Base-by-base conservation (phyloP, 441 rosid genomes). In the Kokia cookei region DNA sequence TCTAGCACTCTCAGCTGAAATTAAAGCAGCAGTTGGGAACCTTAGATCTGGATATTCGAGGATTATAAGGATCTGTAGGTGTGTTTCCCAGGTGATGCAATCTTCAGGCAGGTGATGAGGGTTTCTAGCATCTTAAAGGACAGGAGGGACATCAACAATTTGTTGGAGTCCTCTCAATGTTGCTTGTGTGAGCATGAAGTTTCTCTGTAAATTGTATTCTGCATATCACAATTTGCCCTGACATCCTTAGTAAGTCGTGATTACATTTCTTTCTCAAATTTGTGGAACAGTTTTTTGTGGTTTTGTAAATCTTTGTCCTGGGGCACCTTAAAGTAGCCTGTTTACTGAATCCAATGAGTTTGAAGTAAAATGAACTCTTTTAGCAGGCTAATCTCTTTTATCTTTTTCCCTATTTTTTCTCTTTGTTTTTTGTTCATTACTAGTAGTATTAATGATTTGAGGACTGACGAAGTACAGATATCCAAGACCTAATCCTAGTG, bases 61-160 rank as follows among this genome's bases (percentile, higher is more conserved):
- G 84, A 85, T 92, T 58, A 26, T 86, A 32, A 84, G 88, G 83
- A 85, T 89, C 27, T 88, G 93, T 80, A 81, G 79, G 71, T 77
- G 88, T 84, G 79, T 89, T 76, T 86, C 92, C 29, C 74, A 81
- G 62, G 72, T 77, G 73, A 19, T 89, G 73, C 83, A 76, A 77
- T 78, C 80, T 59, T 69, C 73, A 29, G 82, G 76, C 71, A 77
- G 78, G 64, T 78, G 75, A 81, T 9, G 60, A 37, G 50, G 43
- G 69, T 70, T 73, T 66, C 72, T 42, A 29, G 13, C 55, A 69
- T 60, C 63, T 53, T 24, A 3, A 55, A n/a, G 45, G 43, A 59
- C 63, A 27, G 12, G 8, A 50, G 12, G 47, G 29, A 17, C 59
- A 19, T 29, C 71, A 62, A 51, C 61, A 32, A 73, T 26, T 40